phyloP scores from a whole-genome alignment of 2,329 filamentous ascomycete genomes.

The Onygena corvina region DNA sequence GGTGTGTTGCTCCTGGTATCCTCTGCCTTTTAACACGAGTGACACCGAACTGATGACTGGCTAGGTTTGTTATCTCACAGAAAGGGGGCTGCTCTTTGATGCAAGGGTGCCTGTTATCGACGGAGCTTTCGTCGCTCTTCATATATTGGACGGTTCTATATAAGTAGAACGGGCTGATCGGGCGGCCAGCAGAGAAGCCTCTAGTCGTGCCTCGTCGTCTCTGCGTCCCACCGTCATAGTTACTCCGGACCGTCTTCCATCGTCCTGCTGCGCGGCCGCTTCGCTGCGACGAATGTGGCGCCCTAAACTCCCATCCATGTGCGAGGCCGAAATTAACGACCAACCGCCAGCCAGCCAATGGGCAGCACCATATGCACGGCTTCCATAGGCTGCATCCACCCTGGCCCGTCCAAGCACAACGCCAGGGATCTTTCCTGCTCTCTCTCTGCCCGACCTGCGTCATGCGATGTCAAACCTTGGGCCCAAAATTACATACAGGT shows the following conservation, averaged over 20 bases:
- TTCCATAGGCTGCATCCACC: background rate
- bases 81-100: background rate
- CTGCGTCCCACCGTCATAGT: background rate
- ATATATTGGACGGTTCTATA: too few relatives aligned
- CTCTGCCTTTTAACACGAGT: too few relatives aligned
- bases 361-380: background rate
- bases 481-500: too few relatives aligned
- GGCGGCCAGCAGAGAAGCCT: too few relatives aligned
- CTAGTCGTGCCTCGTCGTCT: too few relatives aligned
- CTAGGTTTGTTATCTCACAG: background rate
- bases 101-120: slow-evolving; percentile 5
- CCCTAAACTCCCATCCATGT: background rate
- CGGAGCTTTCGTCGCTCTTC: background rate
- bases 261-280: background rate
- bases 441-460: slow-evolving; percentile 3
- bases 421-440: background rate
- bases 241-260: background rate
- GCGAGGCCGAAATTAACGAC: slow-evolving; percentile 2
- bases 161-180: too few relatives aligned
- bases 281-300: background rate
- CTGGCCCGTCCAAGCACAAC: background rate
- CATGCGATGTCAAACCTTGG: slow-evolving; percentile 4
- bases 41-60: background rate
- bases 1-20: too few relatives aligned
- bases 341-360: slow-evolving; percentile 4